Evolutionary conservation across 441 rosid species (phyloP).

Genomic region (Populus trichocarpa): DNA sequence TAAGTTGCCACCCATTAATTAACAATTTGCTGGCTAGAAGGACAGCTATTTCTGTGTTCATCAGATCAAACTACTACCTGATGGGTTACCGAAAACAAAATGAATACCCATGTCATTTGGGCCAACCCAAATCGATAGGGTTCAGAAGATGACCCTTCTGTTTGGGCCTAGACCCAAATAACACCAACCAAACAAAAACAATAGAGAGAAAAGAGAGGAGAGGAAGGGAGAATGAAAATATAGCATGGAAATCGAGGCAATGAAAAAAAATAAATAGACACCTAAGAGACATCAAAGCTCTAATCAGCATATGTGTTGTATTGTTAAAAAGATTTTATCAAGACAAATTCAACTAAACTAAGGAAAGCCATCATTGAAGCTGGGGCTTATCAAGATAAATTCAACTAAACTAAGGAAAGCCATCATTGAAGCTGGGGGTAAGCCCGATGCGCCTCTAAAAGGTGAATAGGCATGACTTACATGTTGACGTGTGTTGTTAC

Average conservation of each 20-base stretch:
- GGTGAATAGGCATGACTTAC: fast-evolving
- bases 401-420: no score
- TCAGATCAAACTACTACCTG: not conserved
- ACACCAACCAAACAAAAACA: not conserved
- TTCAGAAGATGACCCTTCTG: not conserved
- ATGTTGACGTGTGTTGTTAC: fast-evolving
- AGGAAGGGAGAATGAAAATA: not conserved
- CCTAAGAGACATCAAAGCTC: no score
- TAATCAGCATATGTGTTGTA: not conserved
- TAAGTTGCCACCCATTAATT: not conserved
- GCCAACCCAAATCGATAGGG: not conserved
- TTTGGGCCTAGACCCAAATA: not conserved
- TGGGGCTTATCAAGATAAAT: not conserved
- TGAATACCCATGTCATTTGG: not conserved
- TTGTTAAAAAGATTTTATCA: no score
- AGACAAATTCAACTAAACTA: not conserved
- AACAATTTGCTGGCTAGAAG: not conserved
- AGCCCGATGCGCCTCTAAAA: not conserved
- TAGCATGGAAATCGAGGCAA: not conserved
- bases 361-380: no score
- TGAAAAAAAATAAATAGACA: no score
- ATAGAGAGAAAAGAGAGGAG: no score
- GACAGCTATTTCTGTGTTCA: conserved; percentile 16
- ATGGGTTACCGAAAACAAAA: not conserved
- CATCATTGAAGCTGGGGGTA: no score